Percentiles rank a stretch among this genome's conserved stretches.
Conservation (phyloP, 176 grass and related monocot genomes). For the Pontederia paniculata region DNA sequence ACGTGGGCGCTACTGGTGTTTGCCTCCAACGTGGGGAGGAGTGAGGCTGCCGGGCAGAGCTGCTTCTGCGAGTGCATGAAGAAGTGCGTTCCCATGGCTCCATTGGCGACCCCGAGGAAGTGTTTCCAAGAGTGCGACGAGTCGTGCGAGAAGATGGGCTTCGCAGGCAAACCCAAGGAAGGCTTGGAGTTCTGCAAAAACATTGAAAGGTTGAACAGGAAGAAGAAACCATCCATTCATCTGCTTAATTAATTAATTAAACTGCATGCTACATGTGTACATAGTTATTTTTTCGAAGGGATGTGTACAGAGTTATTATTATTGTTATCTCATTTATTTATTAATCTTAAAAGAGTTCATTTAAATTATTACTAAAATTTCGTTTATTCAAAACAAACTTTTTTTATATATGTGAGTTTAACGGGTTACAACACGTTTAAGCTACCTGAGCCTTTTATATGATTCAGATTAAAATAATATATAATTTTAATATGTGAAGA, state of each 20-base stretch:
- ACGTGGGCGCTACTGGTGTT: background rate
- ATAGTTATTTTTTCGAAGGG: no score
- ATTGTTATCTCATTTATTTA: no score
- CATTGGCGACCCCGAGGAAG: background rate
- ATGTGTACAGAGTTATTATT: no score
- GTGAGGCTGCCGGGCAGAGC: slow-evolving; percentile 10
- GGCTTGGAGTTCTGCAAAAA: slow-evolving; percentile 10
- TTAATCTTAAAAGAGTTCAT: no score
- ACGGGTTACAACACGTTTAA: no score
- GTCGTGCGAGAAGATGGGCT: slow-evolving; percentile 5
- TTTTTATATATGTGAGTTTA: no score
- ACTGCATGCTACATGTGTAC: no score
- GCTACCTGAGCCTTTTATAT: no score
- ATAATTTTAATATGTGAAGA: no score
- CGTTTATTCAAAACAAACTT: no score
- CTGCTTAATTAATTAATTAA: background rate
- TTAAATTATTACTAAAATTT: no score
- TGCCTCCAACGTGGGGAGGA: background rate
- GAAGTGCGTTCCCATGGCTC: background rate
- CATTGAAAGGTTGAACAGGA: background rate
- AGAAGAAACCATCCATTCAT: background rate
- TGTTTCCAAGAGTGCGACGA: slow-evolving; percentile 5
- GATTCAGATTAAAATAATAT: no score
- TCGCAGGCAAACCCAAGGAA: background rate
- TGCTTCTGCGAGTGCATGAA: slow-evolving; percentile 23